A percentile compares a stretch with the other conserved stretches of the same genome.
Evolutionary conservation across 192 early-diverging fungal species (phyloP).

Genomic region (Tieghemiomyces parasiticus): DNA sequence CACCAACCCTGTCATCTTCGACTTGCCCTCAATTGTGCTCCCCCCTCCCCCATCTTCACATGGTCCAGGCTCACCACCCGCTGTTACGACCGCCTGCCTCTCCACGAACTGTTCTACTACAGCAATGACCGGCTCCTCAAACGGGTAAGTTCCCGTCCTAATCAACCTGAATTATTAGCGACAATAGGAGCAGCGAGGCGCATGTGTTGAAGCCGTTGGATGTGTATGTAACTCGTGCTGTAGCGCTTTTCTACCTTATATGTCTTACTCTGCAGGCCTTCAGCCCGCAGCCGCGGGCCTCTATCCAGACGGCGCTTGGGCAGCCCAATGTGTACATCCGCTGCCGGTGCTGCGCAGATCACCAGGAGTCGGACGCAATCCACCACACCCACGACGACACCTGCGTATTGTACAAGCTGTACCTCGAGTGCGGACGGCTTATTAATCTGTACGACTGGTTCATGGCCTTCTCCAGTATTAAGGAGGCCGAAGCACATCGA

Average conservation of each 20-base stretch:
- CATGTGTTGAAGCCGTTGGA: neutral
- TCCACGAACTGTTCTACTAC: constrained; percentile 76
- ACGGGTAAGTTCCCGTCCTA: constrained; percentile 32
- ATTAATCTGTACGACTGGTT: constrained; percentile 94
- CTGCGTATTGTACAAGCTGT: constrained; percentile 76
- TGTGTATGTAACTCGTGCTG: neutral
- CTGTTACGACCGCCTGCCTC: constrained; percentile 42
- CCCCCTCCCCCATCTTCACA: neutral
- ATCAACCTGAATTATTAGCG: neutral
- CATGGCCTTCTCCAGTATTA: constrained; percentile 62
- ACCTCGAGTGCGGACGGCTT: constrained; percentile 81
- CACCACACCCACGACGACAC: constrained; percentile 63
- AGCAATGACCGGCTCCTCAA: constrained; percentile 48
- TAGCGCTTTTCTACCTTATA: neutral
- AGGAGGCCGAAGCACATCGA: constrained; percentile 40
- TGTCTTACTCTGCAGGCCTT: constrained; percentile 38
- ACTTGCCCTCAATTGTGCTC: neutral
- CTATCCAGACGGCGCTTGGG: constrained; percentile 70
- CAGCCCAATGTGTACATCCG: constrained; percentile 62
- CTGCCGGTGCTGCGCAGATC: constrained; percentile 59
- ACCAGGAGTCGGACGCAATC: constrained; percentile 27
- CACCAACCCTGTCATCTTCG: neutral
- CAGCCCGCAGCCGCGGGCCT: constrained; percentile 63
- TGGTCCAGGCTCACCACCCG: constrained; percentile 21
- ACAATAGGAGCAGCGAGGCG: neutral